A percentile compares a stretch with the other conserved stretches of the same genome.
Evolutionary conservation across 495 filamentous ascomycete genomes (phyloP).

Genomic region (Amphirosellinia nigrospora): DNA sequence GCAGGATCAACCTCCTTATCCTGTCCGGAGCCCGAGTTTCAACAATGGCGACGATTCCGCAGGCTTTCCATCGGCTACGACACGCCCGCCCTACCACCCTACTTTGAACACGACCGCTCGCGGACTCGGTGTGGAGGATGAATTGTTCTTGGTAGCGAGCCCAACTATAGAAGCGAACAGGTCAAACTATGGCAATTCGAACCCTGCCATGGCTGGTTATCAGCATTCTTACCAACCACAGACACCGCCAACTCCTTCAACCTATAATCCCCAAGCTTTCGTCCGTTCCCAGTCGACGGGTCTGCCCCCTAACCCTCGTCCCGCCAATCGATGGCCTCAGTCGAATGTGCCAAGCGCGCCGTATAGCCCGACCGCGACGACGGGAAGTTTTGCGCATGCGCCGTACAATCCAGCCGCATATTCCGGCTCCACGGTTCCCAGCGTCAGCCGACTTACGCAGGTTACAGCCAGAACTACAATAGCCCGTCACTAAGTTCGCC

Average conservation of each 20-base stretch:
- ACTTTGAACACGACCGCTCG: constrained; percentile 37
- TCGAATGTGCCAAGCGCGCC: constrained; percentile 30
- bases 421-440: constrained; percentile 49
- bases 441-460: constrained; percentile 50
- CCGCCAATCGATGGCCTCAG: constrained; percentile 40
- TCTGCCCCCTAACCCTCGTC: constrained; percentile 52
- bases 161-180: constrained; percentile 44
- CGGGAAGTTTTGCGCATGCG: constrained; percentile 41
- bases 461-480: constrained; percentile 47
- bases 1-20: constrained; percentile 44
- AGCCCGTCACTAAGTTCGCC: constrained; percentile 46
- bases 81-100: constrained; percentile 38
- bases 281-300: constrained; percentile 64
- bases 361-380: constrained; percentile 35
- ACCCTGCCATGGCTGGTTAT: constrained; percentile 60
- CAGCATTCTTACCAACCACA: constrained; percentile 66
- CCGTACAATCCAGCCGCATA: constrained; percentile 60
- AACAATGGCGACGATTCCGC: constrained; percentile 77
- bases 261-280: constrained; percentile 88
- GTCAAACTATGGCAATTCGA: constrained; percentile 55
- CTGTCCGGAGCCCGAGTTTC: constrained; percentile 72
- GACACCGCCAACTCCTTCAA: constrained; percentile 58
- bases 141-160: constrained; percentile 53
- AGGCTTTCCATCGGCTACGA: constrained; percentile 49
- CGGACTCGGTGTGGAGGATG: constrained; percentile 50